Conservation (phyloP, 129 eudicot species). For the Helichrysum umbraculigerum region DNA sequence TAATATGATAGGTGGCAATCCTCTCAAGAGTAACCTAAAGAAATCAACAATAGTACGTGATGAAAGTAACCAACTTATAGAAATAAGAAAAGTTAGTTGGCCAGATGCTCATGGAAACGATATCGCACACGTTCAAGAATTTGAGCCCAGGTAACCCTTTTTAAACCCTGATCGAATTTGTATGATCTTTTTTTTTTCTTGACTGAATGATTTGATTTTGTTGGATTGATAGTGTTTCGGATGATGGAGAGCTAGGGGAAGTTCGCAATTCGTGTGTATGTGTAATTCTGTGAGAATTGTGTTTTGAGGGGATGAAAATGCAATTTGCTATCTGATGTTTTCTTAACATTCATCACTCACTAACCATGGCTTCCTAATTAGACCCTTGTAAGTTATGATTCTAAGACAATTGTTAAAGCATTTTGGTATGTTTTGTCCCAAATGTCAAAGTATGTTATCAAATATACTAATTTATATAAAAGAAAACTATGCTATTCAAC, state of each 20-base stretch:
- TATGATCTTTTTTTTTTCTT: too few relatives aligned
- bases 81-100: conserved; percentile 47
- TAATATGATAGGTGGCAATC: conserved; percentile 3
- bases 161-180: not conserved
- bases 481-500: too few relatives aligned
- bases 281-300: conserved; percentile 33
- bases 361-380: too few relatives aligned
- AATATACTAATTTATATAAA: too few relatives aligned
- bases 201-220: conserved; percentile 4
- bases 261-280: conserved; percentile 47
- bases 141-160: conserved; percentile 46
- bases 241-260: conserved; percentile 43
- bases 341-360: not conserved
- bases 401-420: too few relatives aligned
- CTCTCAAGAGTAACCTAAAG: conserved; percentile 54
- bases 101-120: conserved; percentile 49
- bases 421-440: too few relatives aligned
- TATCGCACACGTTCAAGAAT: conserved; percentile 53
- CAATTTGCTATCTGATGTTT: not conserved
- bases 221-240: conserved; percentile 32
- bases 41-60: conserved; percentile 19
- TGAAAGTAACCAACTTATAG: not conserved
- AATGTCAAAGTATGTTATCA: too few relatives aligned
- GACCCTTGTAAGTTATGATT: too few relatives aligned
- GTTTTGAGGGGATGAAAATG: not conserved